Conservation (phyloP, 805 yeast genomes). For the Starmerella stigmatis region DNA sequence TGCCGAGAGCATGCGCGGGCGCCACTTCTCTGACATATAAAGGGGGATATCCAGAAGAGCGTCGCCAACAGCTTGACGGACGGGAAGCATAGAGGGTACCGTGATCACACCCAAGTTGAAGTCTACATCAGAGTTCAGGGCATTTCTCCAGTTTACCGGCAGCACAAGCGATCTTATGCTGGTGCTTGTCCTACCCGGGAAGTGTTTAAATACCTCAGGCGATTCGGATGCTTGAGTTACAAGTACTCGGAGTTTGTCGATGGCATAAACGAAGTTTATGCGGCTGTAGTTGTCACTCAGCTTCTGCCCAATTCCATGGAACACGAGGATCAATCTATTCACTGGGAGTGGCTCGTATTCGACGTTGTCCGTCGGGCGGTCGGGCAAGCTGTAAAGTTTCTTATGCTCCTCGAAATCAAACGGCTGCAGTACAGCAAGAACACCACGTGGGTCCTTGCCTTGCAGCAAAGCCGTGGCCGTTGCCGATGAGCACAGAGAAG, state of each 20-base stretch:
- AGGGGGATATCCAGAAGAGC: slow-evolving; percentile 72
- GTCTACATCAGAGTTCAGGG: slow-evolving; percentile 30
- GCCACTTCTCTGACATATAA: slow-evolving; percentile 59
- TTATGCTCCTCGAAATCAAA: slow-evolving; percentile 31
- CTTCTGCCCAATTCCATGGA: slow-evolving; percentile 92
- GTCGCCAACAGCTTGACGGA: slow-evolving; percentile 71
- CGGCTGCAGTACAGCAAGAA: slow-evolving; percentile 13
- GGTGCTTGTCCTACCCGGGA: slow-evolving; percentile 13
- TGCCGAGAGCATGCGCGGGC: slow-evolving; percentile 50
- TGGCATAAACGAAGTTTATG: slow-evolving; percentile 73
- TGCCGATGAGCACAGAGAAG: slow-evolving; percentile 8
- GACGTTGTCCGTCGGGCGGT: slow-evolving; percentile 25
- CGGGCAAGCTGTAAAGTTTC: slow-evolving; percentile 23
- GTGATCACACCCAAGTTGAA: slow-evolving; percentile 66
- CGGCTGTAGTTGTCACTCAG: slow-evolving; percentile 69
- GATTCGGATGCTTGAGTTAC: slow-evolving; percentile 26
- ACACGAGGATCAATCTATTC: slow-evolving; percentile 62
- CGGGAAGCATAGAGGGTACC: slow-evolving; percentile 62
- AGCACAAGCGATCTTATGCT: slow-evolving; percentile 32
- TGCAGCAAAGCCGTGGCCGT: slow-evolving; percentile 15
- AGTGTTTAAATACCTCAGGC: slow-evolving; percentile 19
- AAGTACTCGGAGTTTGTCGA: slow-evolving; percentile 32
- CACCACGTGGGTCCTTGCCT: slow-evolving; percentile 16
- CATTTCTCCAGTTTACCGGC: slow-evolving; percentile 87
- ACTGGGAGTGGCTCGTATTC: slow-evolving; percentile 32